These are phyloP conservation scores for Pseudogymnoascus sp. DNA, from an alignment of 2,329 filamentous ascomycete species.

Conservation along the genomic window DNA sequence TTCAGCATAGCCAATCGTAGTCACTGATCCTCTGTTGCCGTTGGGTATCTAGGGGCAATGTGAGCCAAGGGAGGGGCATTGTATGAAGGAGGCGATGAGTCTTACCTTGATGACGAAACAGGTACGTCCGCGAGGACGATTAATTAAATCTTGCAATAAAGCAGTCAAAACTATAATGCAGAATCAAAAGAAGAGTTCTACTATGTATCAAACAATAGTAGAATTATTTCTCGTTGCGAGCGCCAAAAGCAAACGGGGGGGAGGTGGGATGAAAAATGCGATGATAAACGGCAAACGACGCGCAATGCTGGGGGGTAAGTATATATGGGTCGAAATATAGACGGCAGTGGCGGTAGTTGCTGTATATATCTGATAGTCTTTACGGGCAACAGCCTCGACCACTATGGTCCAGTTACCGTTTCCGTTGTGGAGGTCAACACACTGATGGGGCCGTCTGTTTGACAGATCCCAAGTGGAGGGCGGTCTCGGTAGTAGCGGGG, in stretches of 20 bases:
- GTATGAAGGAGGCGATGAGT: slow-evolving; percentile 12
- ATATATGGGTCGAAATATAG: slow-evolving; percentile 5
- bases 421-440: neutral
- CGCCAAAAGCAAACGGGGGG: slow-evolving; percentile 12
- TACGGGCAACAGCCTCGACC: neutral
- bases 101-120: slow-evolving; percentile 14
- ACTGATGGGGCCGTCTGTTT: slow-evolving; percentile 6
- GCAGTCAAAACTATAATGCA: slow-evolving; percentile 20
- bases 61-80: slow-evolving; percentile 12
- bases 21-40: slow-evolving; percentile 13
- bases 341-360: slow-evolving; percentile 4
- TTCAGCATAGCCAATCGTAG: slow-evolving; percentile 24
- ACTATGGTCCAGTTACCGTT: neutral
- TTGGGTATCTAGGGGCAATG: neutral
- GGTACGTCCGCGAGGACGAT: slow-evolving; percentile 22
- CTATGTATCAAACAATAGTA: slow-evolving; percentile 23
- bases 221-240: neutral
- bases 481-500: slow-evolving; percentile 8
- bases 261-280: slow-evolving; percentile 5
- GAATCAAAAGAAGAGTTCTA: slow-evolving; percentile 17
- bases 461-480: slow-evolving; percentile 7
- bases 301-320: neutral
- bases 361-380: neutral
- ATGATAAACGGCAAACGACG: neutral
- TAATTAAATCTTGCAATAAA: slow-evolving; percentile 17